Evolutionary conservation across 1,284 basidiomycete species (phyloP).

Genomic region (Leccinum olivaceoglutinosum): DNA sequence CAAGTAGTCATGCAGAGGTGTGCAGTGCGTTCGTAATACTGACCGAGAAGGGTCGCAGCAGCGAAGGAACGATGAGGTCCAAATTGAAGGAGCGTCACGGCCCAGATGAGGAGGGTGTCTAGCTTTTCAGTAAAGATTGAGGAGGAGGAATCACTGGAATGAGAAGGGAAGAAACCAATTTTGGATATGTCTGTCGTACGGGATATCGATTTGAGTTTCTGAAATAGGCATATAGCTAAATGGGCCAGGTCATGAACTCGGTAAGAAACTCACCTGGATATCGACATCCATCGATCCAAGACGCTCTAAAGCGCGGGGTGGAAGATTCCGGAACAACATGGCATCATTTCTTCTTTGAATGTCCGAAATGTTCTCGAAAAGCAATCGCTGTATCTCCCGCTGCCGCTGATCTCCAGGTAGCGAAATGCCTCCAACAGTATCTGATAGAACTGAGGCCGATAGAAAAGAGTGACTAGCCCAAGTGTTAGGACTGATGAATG

Average conservation of each 20-base stretch:
- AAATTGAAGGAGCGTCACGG: constrained; percentile 77
- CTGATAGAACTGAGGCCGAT: constrained; percentile 42
- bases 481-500: constrained; percentile 67
- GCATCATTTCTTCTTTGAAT: constrained; percentile 71
- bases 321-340: constrained; percentile 67
- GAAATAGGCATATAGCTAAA: neutral
- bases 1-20: constrained; percentile 64
- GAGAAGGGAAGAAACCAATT: constrained; percentile 53
- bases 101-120: constrained; percentile 82
- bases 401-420: constrained; percentile 31
- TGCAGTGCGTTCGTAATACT: constrained; percentile 62
- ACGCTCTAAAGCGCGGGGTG: constrained; percentile 50
- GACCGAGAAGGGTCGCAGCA: constrained; percentile 68
- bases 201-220: constrained; percentile 81
- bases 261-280: constrained; percentile 50
- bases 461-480: constrained; percentile 52
- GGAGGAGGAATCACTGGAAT: constrained; percentile 32
- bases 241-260: neutral
- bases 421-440: constrained; percentile 30
- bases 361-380: constrained; percentile 48
- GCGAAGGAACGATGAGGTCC: constrained; percentile 83
- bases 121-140: constrained; percentile 63
- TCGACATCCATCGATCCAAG: constrained; percentile 66
- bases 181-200: constrained; percentile 61
- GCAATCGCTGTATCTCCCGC: constrained; percentile 39